A percentile compares a stretch with the other conserved stretches of the same genome.
Conservation (phyloP, 768 basidiomycete species). For the Leccinum arenicola region DNA sequence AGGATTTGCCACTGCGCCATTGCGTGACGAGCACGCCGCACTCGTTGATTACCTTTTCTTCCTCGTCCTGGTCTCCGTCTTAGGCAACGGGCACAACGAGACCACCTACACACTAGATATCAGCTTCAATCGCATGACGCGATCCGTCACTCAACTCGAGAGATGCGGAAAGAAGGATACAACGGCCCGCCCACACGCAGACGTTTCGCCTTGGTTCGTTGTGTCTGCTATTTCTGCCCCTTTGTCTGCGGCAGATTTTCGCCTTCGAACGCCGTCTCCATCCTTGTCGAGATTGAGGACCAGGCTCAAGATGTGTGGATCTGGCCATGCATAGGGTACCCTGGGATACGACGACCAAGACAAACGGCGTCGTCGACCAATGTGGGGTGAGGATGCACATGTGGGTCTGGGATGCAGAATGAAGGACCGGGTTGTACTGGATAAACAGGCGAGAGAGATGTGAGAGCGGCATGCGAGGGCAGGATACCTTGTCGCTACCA, state of each 20-base stretch:
- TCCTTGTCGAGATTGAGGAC: conserved; percentile 15
- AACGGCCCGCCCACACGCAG: conserved; percentile 57
- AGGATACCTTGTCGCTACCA: conserved; percentile 42
- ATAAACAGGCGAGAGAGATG: not conserved
- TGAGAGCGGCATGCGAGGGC: not conserved
- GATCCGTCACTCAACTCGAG: conserved; percentile 52
- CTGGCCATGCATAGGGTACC: conserved; percentile 71
- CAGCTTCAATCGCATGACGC: conserved; percentile 52
- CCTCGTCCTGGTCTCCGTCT: conserved; percentile 29
- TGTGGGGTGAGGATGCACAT: conserved; percentile 25
- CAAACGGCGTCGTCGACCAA: conserved; percentile 82
- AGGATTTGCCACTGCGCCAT: conserved; percentile 66
- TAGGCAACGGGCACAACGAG: conserved; percentile 51
- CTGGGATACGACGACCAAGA: conserved; percentile 51
- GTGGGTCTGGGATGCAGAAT: conserved; percentile 64
- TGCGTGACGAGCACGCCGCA: conserved; percentile 74
- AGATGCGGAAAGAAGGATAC: conserved; percentile 58
- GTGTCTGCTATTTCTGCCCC: conserved; percentile 20
- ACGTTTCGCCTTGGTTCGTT: conserved; percentile 25
- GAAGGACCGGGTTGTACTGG: conserved; percentile 47
- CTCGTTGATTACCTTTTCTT: conserved; percentile 35
- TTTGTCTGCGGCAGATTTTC: conserved; percentile 24
- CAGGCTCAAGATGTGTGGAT: conserved; percentile 49
- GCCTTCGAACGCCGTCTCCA: conserved; percentile 19
- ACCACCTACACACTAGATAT: conserved; percentile 61